Evolutionary conservation across 2,329 filamentous ascomycete genomes (phyloP), one percentile per base, ranked within the genome.

Genomic region (Beauveria australis): DNA sequence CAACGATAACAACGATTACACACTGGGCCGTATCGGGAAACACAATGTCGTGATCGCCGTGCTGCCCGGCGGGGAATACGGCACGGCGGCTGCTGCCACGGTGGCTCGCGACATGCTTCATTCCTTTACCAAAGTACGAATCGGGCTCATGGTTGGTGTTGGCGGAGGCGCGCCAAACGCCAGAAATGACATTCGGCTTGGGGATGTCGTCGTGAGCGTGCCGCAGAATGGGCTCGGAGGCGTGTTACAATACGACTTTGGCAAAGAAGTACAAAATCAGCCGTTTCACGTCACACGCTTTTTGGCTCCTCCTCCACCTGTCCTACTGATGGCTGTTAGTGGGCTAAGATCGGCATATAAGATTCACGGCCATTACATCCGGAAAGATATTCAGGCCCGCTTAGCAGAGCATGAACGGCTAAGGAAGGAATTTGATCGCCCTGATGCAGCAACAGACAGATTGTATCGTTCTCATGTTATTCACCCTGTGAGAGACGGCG

Each of bases 21-120:
- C 64, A 3, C 63, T 72, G 0, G 74, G 73, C 1, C 58, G 51
- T 0, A 70, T 76, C 1, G 68, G 67, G 1, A 60, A 61, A 16
- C 72, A 76, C 54, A 72, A 76, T 41, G 64, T 76, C 7, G 74
- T 74, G 9, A 69, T 77, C 16, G 65, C 67, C 5, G 63, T 59
- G 3, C 51, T 73, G 2, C 69, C 72, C 0, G 61, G 65, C 6
- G 70, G 65, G 14, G 56, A 65, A 7, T 71, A 71, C 37, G 72
- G 72, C 1, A 67, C 63, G 3, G 60, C 9, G 3, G 60, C 64
- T n/a, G 70, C 72, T 0, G 68, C 70, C 1, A 64, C 14, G 8
- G 70, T 70, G 3, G 71, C 66, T 1, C 62, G 47, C 9, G 62
- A 69, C 46, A 69, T 74, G 65, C 48, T 68, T 0, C 65, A 57